Conservation (phyloP, 441 rosid species). For the Populus hybrid region DNA sequence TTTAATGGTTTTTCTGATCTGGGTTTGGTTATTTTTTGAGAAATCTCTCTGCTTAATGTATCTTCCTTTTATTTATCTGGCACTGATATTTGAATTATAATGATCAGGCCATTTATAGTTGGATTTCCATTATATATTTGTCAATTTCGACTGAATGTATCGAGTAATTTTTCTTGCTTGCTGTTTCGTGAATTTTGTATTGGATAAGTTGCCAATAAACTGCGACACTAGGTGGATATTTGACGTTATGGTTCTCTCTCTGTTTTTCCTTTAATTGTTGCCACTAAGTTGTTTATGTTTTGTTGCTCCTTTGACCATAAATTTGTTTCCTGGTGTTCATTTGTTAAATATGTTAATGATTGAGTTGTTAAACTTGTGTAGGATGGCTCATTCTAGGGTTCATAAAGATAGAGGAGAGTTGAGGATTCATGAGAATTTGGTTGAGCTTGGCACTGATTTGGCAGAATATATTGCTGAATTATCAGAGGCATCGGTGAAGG, state of each 20-base stretch:
- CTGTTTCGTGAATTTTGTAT: background rate
- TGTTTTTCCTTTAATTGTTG: background rate
- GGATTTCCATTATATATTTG: conserved; percentile 13
- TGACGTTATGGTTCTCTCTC: background rate
- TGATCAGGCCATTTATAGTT: background rate
- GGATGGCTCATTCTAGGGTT: conserved; percentile 57
- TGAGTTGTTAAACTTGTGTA: conserved; percentile 26
- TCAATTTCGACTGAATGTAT: conserved; percentile 14
- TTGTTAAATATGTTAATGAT: conserved; percentile 18
- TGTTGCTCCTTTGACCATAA: background rate
- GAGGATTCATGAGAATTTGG: conserved; percentile 71
- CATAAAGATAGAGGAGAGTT: conserved; percentile 60
- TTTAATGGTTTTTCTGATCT: conserved; percentile 19
- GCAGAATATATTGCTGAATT: conserved; percentile 79
- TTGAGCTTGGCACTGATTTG: conserved; percentile 74
- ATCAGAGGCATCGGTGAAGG: conserved; percentile 85
- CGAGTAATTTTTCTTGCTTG: conserved; percentile 13
- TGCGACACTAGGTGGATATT: background rate
- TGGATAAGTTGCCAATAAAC: background rate
- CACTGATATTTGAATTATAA: conserved; percentile 16
- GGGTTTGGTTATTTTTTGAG: conserved; percentile 20
- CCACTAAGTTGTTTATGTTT: background rate
- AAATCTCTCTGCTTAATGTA: conserved; percentile 6
- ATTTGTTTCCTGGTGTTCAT: conserved; percentile 16
- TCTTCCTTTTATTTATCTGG: conserved; percentile 4